Evolutionary conservation across 2,329 filamentous ascomycete genomes (phyloP).

Genomic region (Fusarium sp.): DNA sequence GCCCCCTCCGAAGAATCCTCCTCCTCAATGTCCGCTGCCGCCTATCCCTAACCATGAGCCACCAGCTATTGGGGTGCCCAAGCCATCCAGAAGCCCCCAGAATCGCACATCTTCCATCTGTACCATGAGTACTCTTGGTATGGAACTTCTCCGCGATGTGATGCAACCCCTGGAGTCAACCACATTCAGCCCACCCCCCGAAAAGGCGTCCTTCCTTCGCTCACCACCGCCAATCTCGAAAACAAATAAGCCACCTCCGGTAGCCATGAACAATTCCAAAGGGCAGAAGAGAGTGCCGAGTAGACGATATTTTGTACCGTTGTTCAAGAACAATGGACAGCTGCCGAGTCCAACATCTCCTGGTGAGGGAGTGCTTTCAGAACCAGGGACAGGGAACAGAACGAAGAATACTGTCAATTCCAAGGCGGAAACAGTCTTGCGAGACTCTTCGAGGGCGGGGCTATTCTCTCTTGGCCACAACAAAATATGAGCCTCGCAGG

Average conservation of each 20-base stretch:
- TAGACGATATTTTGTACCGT: conserved; percentile 35
- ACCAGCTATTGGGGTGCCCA: neutral
- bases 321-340: conserved; percentile 23
- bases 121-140: conserved; percentile 39
- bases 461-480: conserved; percentile 30
- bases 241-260: neutral
- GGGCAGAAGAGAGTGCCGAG: neutral
- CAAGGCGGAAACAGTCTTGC: conserved; percentile 8
- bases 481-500: conserved; percentile 18
- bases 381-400: neutral
- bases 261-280: neutral
- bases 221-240: neutral
- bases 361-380: neutral
- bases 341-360: conserved; percentile 27
- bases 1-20: neutral
- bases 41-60: neutral
- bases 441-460: conserved; percentile 16
- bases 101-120: conserved; percentile 14
- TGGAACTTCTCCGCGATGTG: conserved; percentile 34
- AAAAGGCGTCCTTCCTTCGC: neutral
- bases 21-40: neutral
- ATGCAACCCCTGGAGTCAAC: conserved; percentile 21
- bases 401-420: neutral
- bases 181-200: conserved; percentile 1
- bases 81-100: neutral